Evolutionary conservation across 139 green algal genomes (phyloP).

Genomic region (Closterium sp.): DNA sequence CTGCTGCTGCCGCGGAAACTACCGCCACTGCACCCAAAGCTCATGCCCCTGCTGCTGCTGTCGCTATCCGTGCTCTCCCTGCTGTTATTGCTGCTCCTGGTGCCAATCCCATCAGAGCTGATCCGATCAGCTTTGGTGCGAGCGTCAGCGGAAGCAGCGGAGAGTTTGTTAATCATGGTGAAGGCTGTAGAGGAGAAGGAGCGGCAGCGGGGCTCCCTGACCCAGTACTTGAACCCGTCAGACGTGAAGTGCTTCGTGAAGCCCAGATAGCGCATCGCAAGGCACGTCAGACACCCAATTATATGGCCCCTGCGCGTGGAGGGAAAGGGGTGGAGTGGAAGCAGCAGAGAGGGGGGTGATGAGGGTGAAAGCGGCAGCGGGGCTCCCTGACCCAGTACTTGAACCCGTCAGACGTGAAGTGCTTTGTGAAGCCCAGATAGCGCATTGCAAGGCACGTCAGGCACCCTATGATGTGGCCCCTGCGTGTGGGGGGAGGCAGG

Average conservation of each 20-base stretch:
- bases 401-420: background rate
- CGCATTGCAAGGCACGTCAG: background rate
- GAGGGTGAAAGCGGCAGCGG: too few species aligned
- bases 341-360: too few species aligned
- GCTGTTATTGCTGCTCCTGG: background rate
- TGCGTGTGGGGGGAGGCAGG: background rate
- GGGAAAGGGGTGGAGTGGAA: too few species aligned
- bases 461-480: background rate
- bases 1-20: background rate
- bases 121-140: background rate
- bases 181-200: background rate
- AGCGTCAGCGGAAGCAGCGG: background rate
- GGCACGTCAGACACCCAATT: background rate
- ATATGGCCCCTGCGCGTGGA: background rate
- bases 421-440: background rate
- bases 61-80: background rate
- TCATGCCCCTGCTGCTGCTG: background rate
- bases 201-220: background rate
- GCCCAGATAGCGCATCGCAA: background rate
- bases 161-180: background rate
- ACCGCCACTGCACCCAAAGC: background rate
- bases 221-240: constrained; percentile 6
- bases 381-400: background rate
- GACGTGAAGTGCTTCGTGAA: constrained; percentile 9
- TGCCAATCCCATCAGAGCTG: background rate